phyloP scores from a whole-genome alignment of 768 basidiomycete species.

The Boletus rufocinnamomeus region DNA sequence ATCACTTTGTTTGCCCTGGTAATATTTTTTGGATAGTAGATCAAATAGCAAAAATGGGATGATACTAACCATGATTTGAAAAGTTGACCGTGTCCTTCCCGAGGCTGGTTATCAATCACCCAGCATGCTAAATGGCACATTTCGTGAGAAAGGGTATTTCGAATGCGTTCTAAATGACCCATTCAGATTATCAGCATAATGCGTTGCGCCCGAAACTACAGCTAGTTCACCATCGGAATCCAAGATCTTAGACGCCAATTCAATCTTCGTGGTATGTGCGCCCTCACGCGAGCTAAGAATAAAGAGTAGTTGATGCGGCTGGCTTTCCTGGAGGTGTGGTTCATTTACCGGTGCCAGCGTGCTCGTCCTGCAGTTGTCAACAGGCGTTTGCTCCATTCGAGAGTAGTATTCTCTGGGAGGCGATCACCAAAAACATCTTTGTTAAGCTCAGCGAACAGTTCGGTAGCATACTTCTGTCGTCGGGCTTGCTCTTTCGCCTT shows the following conservation, averaged over 20 bases:
- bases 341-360: constrained; percentile 56
- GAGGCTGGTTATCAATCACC: constrained; percentile 70
- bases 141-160: constrained; percentile 84
- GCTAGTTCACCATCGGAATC: constrained; percentile 63
- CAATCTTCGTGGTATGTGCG: constrained; percentile 61
- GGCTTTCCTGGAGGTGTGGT: neutral
- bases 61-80: constrained; percentile 69
- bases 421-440: constrained; percentile 51
- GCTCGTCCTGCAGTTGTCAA: constrained; percentile 72
- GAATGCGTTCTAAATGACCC: constrained; percentile 63
- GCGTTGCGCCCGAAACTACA: neutral
- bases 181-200: neutral
- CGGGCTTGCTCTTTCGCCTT: constrained; percentile 45
- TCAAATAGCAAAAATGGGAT: neutral
- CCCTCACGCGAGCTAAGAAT: constrained; percentile 55
- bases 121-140: constrained; percentile 92
- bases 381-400: constrained; percentile 69
- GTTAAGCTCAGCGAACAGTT: constrained; percentile 66
- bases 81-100: constrained; percentile 70
- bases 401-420: constrained; percentile 54
- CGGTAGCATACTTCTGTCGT: constrained; percentile 53
- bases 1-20: constrained; percentile 71
- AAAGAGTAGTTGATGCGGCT: constrained; percentile 3
- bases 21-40: neutral
- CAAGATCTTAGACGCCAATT: constrained; percentile 81